Base-by-base conservation (phyloP, 177 flowering plant species). In the Telopea speciosissima region DNA sequence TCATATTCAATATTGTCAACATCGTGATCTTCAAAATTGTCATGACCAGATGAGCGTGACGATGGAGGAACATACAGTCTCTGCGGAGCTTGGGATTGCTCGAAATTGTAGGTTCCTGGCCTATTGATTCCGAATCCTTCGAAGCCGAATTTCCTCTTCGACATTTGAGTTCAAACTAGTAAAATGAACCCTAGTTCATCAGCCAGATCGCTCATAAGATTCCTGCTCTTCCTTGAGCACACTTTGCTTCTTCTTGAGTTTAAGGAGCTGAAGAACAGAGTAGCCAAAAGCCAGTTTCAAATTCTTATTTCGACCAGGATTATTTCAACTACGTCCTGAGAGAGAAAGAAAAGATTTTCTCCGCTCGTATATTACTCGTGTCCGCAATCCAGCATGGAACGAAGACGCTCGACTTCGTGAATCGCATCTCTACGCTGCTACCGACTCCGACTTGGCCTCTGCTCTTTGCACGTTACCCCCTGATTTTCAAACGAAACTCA, bases 141-240 rank as follows among this genome's bases (percentile, higher is more conserved):
- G 79, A 95, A 92, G 4, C 99, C 99, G 74, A 90, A 95, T 74
- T 91, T 92, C 67, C 99, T 76, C 83, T 95, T 95, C 73, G 99
- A 92, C 97, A 92, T 59, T 24, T 21, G 56, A 42, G 3, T 23
- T 45, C n/a, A 28, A 14, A 23, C 3, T 9, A 6, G n/a, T 22
- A 23, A 23, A 10, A 17, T 24, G 21, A 28, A 25, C 28, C 40
- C 62, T 68, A 59, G 24, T 21, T 65, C 71, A 58, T 33, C 24
- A 13, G 1, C 24, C 17, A 24, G 19, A 36, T 59, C 54, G 21
- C n/a, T 59, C 31, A 23, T 14, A 60, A n/a, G 44, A 70, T 62
- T 42, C 66, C 72, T 62, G 42, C n/a, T 23, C 22, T 23, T 49
- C 26, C 8, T 62, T 8, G 36, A 62, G 21, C 26, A 26, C 13